phyloP scores from a whole-genome alignment of 495 filamentous ascomycete species.

The Saxispiralis lemnorum region DNA sequence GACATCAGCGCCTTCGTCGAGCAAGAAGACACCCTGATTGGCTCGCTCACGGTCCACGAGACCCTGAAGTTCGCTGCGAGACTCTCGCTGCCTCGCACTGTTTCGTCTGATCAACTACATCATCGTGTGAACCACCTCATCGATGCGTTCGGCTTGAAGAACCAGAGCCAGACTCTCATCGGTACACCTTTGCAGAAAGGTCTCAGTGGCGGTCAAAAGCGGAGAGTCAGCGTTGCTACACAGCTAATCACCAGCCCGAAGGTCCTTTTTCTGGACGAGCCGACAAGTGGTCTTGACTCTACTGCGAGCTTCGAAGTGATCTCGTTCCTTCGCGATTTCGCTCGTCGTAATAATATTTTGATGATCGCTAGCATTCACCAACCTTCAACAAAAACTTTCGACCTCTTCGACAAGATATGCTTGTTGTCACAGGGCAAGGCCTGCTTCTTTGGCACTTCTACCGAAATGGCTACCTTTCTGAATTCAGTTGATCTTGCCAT shows the following conservation, averaged over 20 bases:
- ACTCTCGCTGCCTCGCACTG: slow-evolving; percentile 32
- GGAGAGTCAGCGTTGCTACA: slow-evolving; percentile 56
- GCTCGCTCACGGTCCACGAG: slow-evolving; percentile 58
- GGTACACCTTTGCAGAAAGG: slow-evolving; percentile 67
- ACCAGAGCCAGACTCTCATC: slow-evolving; percentile 48
- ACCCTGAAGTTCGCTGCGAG: slow-evolving; percentile 52
- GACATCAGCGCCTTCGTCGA: slow-evolving; percentile 57
- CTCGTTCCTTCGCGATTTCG: slow-evolving; percentile 43
- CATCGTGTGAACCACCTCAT: slow-evolving; percentile 37
- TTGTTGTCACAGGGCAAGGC: slow-evolving; percentile 51
- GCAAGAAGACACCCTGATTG: slow-evolving; percentile 69
- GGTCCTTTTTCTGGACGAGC: slow-evolving; percentile 68
- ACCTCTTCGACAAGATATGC: slow-evolving; percentile 60
- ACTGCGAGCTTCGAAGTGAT: slow-evolving; percentile 52
- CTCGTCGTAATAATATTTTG: slow-evolving; percentile 27
- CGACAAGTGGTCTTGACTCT: slow-evolving; percentile 63
- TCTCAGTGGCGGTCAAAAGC: slow-evolving; percentile 64
- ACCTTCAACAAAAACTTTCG: slow-evolving; percentile 57
- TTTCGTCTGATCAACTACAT: slow-evolving; percentile 30
- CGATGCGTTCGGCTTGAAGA: slow-evolving; percentile 41
- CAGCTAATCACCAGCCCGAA: slow-evolving; percentile 64
- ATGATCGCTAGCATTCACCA: slow-evolving; percentile 71
- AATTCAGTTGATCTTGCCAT: slow-evolving; percentile 39
- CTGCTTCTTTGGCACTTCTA: slow-evolving; percentile 50
- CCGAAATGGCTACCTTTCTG: slow-evolving; percentile 40